phyloP scores from a whole-genome alignment of 73 alveolate genomes.

The Uronychia setigera region DNA sequence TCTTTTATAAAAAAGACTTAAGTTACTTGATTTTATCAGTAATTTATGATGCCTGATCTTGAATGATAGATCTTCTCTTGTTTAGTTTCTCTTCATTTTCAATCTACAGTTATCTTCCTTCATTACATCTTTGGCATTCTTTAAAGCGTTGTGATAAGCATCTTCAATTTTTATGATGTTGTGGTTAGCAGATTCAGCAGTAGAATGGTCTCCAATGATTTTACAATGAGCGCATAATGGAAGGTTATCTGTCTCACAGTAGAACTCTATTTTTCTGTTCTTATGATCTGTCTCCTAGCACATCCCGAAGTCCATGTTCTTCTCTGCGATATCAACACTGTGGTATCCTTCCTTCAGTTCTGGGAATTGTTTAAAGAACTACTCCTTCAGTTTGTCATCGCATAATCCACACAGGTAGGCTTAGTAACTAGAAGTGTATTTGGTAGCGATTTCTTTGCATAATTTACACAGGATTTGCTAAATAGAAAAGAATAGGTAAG shows the following conservation, averaged over 20 bases:
- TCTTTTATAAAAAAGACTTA: not conserved
- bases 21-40: conserved; percentile 7
- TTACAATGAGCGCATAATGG: conserved; percentile 23
- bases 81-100: not conserved
- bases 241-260: not conserved
- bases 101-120: not conserved
- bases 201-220: conserved; percentile 21
- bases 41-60: not conserved
- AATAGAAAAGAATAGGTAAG: not conserved
- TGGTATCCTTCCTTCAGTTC: not conserved
- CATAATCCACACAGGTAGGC: not conserved
- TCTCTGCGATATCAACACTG: not conserved
- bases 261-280: not conserved
- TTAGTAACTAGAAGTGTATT: not conserved
- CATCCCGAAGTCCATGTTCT: not conserved
- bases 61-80: not conserved
- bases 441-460: not conserved
- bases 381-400: not conserved
- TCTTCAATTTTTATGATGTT: not conserved
- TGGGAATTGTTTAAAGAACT: not conserved
- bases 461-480: not conserved
- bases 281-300: not conserved
- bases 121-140: not conserved
- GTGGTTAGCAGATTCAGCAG: not conserved
- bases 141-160: conserved; percentile 10